Evolutionary conservation across 768 basidiomycete genomes (phyloP), one percentile per base, ranked within the genome.

Genomic region (Psilocybe subaeruginosa): DNA sequence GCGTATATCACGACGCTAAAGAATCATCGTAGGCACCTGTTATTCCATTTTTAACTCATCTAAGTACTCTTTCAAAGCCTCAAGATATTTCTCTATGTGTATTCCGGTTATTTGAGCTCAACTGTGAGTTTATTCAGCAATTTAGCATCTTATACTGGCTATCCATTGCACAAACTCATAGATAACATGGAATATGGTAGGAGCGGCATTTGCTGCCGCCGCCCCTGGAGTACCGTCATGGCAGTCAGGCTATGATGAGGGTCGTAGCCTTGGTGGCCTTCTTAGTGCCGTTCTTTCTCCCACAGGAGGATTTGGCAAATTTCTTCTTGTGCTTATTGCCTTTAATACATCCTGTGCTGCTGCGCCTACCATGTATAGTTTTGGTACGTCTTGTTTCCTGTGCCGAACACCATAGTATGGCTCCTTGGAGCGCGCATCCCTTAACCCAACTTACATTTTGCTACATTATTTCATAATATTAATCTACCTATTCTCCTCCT

Each of bases 311-410:
- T 91, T 91, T 72, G 86, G 90, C 0, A 90, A 90, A 64, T 85
- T 91, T 73, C 76, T 92, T 48, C 78, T 88, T 0, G 89, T 90
- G 27, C 69, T 95, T 58, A 79, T 94, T 64, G 85, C 88, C n/a
- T 74, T 95, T 30, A 88, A 87, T 59, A 86, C 93, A 11, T 84
- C 87, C 0, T 88, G 84, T 3, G 90, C 92, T 66, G 88, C 87
- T 63, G 89, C 90, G 1, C 86, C 88, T 2, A 90, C 89, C 3
- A 87, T 93, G 70, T 95, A 95, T 70, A 89, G 87, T 5, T 87
- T 88, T 64, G 84, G 87, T 79, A 51, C 64, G 65, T 59, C 37
- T 16, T 31, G 47, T 11, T 12, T 30, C 29, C 46, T 43, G 41
- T 43, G 5, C 19, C 19, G 19, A 19, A 19, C 19, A 1, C 19